Evolutionary conservation across 352 stramenopile species (phyloP).

Genomic region (Phytopythium sindhum): DNA sequence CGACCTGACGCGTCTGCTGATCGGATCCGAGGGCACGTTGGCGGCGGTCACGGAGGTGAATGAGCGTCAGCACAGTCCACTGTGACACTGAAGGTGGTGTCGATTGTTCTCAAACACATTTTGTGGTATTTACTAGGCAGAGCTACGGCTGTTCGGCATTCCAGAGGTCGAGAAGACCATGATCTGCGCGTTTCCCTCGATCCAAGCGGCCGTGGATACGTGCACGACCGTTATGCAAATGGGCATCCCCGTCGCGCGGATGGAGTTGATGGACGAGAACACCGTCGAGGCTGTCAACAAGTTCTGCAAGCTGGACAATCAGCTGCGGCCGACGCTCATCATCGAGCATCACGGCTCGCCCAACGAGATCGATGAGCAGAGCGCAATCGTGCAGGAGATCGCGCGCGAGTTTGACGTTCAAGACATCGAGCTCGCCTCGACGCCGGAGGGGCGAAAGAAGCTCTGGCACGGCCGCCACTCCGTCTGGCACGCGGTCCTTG

Average conservation of each 20-base stretch:
- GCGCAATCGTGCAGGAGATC: constrained; percentile 73
- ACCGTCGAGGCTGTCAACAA: constrained; percentile 68
- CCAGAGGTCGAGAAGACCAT: constrained; percentile 85
- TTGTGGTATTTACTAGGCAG: constrained; percentile 31
- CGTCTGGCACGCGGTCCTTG: constrained; percentile 73
- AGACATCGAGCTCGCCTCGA: constrained; percentile 68
- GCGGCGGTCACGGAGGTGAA: constrained; percentile 91
- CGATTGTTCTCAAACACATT: not conserved
- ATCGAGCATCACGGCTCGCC: constrained; percentile 89
- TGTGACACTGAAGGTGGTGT: not conserved
- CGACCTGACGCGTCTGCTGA: constrained; percentile 92
- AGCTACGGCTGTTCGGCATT: constrained; percentile 90
- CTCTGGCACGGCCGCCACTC: constrained; percentile 76
- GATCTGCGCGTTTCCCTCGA: constrained; percentile 89
- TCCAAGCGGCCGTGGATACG: constrained; percentile 78
- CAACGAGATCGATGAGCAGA: constrained; percentile 80
- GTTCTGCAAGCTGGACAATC: constrained; percentile 68
- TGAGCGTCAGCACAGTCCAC: not conserved
- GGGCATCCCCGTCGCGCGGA: constrained; percentile 77
- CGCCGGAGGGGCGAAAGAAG: constrained; percentile 59
- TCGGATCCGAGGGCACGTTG: constrained; percentile 94
- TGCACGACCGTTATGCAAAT: constrained; percentile 77
- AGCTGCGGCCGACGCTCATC: constrained; percentile 87
- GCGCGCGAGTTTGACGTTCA: constrained; percentile 69
- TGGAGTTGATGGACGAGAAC: constrained; percentile 81